Evolutionary conservation across 1,284 basidiomycete species (phyloP), one percentile per base, ranked within the genome.

Genomic region (Agroathelia rolfsii): DNA sequence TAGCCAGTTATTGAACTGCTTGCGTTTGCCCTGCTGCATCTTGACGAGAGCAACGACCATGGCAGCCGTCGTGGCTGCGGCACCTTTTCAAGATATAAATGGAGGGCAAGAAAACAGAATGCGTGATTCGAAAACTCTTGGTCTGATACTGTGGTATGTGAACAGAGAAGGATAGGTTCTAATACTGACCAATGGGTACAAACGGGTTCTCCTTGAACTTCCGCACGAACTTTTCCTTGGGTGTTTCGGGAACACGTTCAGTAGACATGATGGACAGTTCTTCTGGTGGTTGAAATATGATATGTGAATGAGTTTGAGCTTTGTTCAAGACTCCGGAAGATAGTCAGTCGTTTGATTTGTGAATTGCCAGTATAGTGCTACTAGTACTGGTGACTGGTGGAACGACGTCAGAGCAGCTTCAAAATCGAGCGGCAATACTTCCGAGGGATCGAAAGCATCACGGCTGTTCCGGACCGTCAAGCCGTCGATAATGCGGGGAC

Each of bases 151-250:
- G n/a, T n/a, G 25, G 22, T 8, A 10, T 5, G 17, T 9, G 11
- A 16, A 20, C 20, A 3, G 21, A 24, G 32, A 21, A 17, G 30
- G 13, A 18, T 15, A 7, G 12, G 11, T 27, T 17, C 13, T 17
- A 8, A 24, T 28, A 59, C 74, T 40, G 40, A 83, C 84, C 80
- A 28, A 86, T 53, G 11, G 84, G 84, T 1, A 89, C 81, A 44
- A 78, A 66, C 4, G 85, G 85, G 49, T 88, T 77, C 48, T 81
- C 70, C 42, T 76, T 83, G 54, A 83, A 76, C 54, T 83, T 86
- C 16, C 77, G 64, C 42, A 58, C 50, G 7, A 75, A 73, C 52
- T 82, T 79, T 40, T 74, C 65, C 38, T 62, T 56, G 62, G 76
- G 84, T 13, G 72, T 69, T 49, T 81, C 69, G 21, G 29, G 15